Percentiles rank a stretch among this genome's conserved stretches.
phyloP scores from a whole-genome alignment of 2,329 filamentous ascomycete species.

The Fusarium goolgardi region DNA sequence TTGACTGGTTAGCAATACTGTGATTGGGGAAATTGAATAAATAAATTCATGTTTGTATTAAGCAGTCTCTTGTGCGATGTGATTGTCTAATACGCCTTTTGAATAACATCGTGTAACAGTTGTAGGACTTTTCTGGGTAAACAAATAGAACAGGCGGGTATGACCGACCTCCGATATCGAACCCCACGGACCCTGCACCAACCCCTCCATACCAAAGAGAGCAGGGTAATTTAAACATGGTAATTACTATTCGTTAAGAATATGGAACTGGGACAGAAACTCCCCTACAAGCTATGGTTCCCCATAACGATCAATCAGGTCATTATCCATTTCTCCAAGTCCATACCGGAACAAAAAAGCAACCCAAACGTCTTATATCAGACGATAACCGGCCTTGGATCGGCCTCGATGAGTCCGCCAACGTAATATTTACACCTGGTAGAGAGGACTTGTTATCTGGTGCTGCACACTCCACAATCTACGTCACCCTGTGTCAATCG shows the following conservation, averaged over 20 bases:
- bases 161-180: conserved; percentile 45
- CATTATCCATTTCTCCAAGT: conserved; percentile 3
- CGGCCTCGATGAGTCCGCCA: conserved; percentile 35
- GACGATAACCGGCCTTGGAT: conserved; percentile 31
- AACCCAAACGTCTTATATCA: conserved; percentile 10
- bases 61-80: not conserved
- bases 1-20: not conserved
- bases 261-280: not conserved
- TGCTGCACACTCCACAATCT: conserved; percentile 1
- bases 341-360: not conserved
- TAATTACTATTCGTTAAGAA: not conserved
- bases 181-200: conserved; percentile 25
- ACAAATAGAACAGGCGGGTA: conserved; percentile 19
- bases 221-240: conserved; percentile 7
- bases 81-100: conserved; percentile 5
- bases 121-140: not conserved
- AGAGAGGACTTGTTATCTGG: conserved; percentile 18
- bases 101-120: not conserved
- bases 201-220: conserved; percentile 15
- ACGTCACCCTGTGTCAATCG: conserved; percentile 40
- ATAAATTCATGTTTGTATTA: not conserved
- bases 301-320: not conserved
- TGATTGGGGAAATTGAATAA: not conserved
- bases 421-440: conserved; percentile 32
- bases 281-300: not conserved